phyloP scores from a whole-genome alignment of 495 filamentous ascomycete species.

The Penicillium macrosclerotiorum region DNA sequence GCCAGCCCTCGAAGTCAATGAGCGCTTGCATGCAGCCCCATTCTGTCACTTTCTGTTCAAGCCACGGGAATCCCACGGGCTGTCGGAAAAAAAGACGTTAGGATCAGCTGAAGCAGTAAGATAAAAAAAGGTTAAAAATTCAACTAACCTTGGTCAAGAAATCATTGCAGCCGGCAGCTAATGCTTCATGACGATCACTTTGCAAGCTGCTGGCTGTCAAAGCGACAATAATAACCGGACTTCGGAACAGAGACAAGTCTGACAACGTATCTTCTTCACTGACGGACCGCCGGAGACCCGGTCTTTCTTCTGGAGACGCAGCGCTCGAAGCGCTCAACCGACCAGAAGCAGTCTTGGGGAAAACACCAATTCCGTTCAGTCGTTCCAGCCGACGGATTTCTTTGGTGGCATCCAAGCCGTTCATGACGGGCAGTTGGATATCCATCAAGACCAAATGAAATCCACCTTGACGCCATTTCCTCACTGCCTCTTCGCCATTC shows the following conservation, averaged over 20 bases:
- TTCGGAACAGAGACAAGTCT: conserved; percentile 77
- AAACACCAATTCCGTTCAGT: conserved; percentile 86
- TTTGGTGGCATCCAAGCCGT: conserved; percentile 90
- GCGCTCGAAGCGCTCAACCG: conserved; percentile 37
- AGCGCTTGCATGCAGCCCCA: conserved; percentile 99
- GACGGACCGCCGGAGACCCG: conserved; percentile 27
- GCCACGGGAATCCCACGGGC: conserved; percentile 97
- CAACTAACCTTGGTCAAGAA: conserved; percentile 90
- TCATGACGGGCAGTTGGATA: conserved; percentile 97
- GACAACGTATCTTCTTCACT: conserved; percentile 62
- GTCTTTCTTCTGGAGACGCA: conserved; percentile 21
- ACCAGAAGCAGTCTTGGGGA: conserved; percentile 54
- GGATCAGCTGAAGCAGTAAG: not conserved
- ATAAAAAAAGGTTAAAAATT: not conserved
- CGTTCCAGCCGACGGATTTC: conserved; percentile 90
- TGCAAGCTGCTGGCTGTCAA: conserved; percentile 91
- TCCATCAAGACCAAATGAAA: conserved; percentile 99
- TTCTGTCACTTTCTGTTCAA: conserved; percentile 95
- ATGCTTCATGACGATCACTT: conserved; percentile 89
- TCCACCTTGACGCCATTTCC: conserved; percentile 90
- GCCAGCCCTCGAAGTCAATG: conserved; percentile 98
- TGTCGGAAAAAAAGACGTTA: conserved; percentile 33
- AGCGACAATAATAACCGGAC: conserved; percentile 95
- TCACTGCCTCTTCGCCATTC: conserved; percentile 89
- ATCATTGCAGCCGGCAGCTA: conserved; percentile 96